These are phyloP conservation scores for Hypoxylon sp. DNA, from an alignment of 2,329 filamentous ascomycete genomes.

Conservation along the genomic window DNA sequence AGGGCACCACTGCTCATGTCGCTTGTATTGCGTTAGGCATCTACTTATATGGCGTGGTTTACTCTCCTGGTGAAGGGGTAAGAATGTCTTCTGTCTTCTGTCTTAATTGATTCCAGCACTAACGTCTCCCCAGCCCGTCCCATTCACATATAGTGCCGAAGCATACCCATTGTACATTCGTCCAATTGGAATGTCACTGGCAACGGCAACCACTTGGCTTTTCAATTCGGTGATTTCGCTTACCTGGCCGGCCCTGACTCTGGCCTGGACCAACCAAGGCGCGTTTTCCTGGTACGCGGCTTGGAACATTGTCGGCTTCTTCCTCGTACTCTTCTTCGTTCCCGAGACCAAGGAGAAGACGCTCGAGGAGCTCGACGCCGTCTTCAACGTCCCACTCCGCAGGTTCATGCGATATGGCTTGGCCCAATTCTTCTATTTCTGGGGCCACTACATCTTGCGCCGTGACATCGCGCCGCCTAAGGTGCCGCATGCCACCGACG, in stretches of 20 bases:
- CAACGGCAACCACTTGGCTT: conserved; percentile 66
- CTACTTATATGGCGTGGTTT: conserved; percentile 66
- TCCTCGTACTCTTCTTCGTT: conserved; percentile 59
- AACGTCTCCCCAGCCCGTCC: conserved; percentile 60
- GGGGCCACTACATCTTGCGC: conserved; percentile 52
- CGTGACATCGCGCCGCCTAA: conserved; percentile 49
- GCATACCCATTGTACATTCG: conserved; percentile 76
- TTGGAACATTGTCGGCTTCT: conserved; percentile 65
- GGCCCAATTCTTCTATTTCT: conserved; percentile 53
- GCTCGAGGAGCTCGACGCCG: conserved; percentile 61
- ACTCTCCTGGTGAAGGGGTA: conserved; percentile 71
- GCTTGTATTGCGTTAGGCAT: conserved; percentile 64
- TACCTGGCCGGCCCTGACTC: conserved; percentile 63
- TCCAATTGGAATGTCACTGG: conserved; percentile 72
- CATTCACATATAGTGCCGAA: conserved; percentile 77
- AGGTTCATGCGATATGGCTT: conserved; percentile 56
- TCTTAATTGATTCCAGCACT: conserved; percentile 5
- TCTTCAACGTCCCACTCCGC: conserved; percentile 54
- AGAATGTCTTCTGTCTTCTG: conserved; percentile 49
- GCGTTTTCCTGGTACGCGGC: conserved; percentile 66
- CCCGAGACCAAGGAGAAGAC: conserved; percentile 63
- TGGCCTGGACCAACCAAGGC: conserved; percentile 62
- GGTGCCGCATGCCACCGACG: conserved; percentile 44
- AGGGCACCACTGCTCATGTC: conserved; percentile 56
- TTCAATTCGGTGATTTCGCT: conserved; percentile 57